Conservation (phyloP, 192 early-diverging fungal species). For the Coemansia sp. region DNA sequence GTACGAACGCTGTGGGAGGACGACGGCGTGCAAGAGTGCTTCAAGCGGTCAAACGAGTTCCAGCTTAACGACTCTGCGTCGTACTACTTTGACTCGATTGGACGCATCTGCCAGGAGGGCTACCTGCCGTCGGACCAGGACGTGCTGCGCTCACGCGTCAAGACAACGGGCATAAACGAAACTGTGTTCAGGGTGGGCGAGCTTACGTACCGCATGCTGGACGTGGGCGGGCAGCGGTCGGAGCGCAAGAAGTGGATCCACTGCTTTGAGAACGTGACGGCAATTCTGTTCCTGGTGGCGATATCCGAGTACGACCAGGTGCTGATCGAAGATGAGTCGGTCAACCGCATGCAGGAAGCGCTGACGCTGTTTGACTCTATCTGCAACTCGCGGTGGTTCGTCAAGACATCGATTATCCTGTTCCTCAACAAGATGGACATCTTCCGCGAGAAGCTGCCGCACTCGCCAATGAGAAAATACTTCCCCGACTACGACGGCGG, state of each 20-base stretch:
- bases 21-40: slow-evolving; percentile 77
- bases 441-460: slow-evolving; percentile 85
- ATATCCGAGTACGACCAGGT: slow-evolving; percentile 96
- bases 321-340: slow-evolving; percentile 91
- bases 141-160: slow-evolving; percentile 93
- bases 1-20: slow-evolving; percentile 85
- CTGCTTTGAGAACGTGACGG: slow-evolving; percentile 96
- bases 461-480: slow-evolving; percentile 80
- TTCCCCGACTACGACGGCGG: slow-evolving; percentile 87
- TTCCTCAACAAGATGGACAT: slow-evolving; percentile 99
- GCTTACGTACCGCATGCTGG: slow-evolving; percentile 93
- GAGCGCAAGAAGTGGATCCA: slow-evolving; percentile 99
- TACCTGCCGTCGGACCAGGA: slow-evolving; percentile 95
- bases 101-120: slow-evolving; percentile 74
- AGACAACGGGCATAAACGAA: slow-evolving; percentile 97
- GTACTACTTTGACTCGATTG: slow-evolving; percentile 97
- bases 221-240: slow-evolving; percentile 97
- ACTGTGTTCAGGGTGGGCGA: slow-evolving; percentile 89
- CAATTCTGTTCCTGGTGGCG: slow-evolving; percentile 94
- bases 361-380: slow-evolving; percentile 96
- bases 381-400: slow-evolving; percentile 97
- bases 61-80: slow-evolving; percentile 96
- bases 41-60: slow-evolving; percentile 82
- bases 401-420: slow-evolving; percentile 95
- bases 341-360: slow-evolving; percentile 96